phyloP scores from a whole-genome alignment of 2,329 filamentous ascomycete genomes.

The Scolecobasidium constrictum region DNA sequence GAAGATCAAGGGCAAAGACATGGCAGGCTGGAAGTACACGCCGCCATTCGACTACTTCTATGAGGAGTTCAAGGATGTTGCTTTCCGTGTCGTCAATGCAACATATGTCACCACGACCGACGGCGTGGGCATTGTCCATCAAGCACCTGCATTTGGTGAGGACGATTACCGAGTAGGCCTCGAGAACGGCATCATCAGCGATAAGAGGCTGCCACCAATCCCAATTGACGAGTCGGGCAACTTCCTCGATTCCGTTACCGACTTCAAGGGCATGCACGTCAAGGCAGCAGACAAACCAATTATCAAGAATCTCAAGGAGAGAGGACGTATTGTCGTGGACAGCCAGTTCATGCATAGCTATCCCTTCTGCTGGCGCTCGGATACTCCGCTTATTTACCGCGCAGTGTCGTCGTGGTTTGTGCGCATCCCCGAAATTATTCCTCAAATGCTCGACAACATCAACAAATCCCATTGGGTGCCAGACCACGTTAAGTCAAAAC shows the following conservation, averaged over 20 bases:
- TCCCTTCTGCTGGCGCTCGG: constrained; percentile 89
- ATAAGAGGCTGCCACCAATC: constrained; percentile 71
- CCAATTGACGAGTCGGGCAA: constrained; percentile 77
- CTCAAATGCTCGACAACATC: constrained; percentile 83
- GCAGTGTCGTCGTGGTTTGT: constrained; percentile 95
- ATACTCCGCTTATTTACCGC: constrained; percentile 85
- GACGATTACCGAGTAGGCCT: constrained; percentile 85
- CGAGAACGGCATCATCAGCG: constrained; percentile 64
- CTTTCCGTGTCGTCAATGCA: constrained; percentile 73
- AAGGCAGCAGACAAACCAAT: constrained; percentile 90
- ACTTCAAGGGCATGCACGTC: constrained; percentile 81
- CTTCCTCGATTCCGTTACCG: constrained; percentile 65
- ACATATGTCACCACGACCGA: constrained; percentile 81
- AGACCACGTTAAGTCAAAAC: constrained; percentile 77
- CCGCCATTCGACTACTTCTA: constrained; percentile 86
- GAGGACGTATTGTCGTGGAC: constrained; percentile 69
- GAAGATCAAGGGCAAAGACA: constrained; percentile 70
- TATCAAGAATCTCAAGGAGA: constrained; percentile 74
- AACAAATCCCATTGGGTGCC: constrained; percentile 89
- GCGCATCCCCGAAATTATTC: constrained; percentile 71
- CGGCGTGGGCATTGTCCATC: constrained; percentile 89
- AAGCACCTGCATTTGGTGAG: constrained; percentile 87
- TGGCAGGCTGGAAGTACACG: constrained; percentile 81
- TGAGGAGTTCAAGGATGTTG: constrained; percentile 75
- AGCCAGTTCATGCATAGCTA: constrained; percentile 86